Percentiles rank a stretch among this genome's conserved stretches.
Conservation (phyloP, 331 rosid species). For the Rosa hybrid region DNA sequence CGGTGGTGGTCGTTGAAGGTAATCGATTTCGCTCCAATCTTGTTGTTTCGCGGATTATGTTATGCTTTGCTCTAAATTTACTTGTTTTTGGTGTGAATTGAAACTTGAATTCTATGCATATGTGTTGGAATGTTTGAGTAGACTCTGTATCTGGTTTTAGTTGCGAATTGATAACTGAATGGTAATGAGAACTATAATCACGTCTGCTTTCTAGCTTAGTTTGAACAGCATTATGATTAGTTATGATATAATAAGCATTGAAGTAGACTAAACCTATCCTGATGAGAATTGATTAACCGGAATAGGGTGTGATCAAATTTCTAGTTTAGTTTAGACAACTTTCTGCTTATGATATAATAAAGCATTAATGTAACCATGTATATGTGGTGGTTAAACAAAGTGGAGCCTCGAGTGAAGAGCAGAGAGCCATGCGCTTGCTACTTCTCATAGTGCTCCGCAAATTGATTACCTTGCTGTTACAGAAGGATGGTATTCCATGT, state of each 20-base stretch:
- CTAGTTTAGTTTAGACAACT: not conserved
- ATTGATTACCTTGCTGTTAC: not conserved
- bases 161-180: no score
- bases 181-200: no score
- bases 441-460: slow-evolving; percentile 21
- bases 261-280: not conserved
- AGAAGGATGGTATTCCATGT: slow-evolving; percentile 13
- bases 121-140: no score
- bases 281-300: not conserved
- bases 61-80: not conserved
- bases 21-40: not conserved
- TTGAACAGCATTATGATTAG: no score
- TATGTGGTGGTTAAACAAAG: not conserved
- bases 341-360: not conserved
- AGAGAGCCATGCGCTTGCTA: slow-evolving; percentile 16
- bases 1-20: slow-evolving; percentile 40
- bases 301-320: not conserved
- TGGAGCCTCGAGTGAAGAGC: slow-evolving; percentile 30
- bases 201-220: no score
- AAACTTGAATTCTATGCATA: no score
- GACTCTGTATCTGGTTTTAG: no score
- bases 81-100: not conserved
- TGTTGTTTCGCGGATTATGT: not conserved
- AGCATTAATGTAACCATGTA: not conserved
- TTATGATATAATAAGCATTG: no score